Evolutionary conservation across 106 monocot genomes (phyloP), one percentile per base, ranked within the genome.

Genomic region (Iris macrosiphon): DNA sequence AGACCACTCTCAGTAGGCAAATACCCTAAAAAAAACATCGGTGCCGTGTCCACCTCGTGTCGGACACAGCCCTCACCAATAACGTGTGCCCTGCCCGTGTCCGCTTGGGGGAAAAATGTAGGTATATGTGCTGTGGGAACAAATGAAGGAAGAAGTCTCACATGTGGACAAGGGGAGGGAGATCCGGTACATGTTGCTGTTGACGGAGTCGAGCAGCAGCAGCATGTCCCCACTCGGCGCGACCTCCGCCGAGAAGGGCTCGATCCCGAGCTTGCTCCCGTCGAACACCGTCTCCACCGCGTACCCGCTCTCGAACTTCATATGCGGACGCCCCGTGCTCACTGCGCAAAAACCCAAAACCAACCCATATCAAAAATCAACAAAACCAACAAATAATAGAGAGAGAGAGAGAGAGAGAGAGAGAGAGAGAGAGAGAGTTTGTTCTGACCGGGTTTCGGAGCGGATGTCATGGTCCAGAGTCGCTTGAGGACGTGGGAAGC

Each of bases 231-330:
- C 96, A 7, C 55, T 60, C 35, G 77, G 86, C 10, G 75, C 52
- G 38, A 90, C 69, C 72, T 87, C 86, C 17, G 87, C 90, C 3
- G 90, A 48, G 55, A 72, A 76, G 1, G 96, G 96, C 64, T 98
- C 96, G 63, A 98, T 98, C 49, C 96, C 90, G n/a, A 90, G 86
- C 75, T 98, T 98, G 63, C 96, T 98, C 48, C 96, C 96, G 45
- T 98, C 96, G 40, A 98, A 98, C 35, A 98, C 96, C 1, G 96
- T 98, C 72, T 98, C 96, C 16, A 98, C 96, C 2, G 61, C 65
- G 49, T 98, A 98, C 44, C 96, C 96, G 53, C 80, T 78, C 78
- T 98, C 96, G 59, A 83, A 98, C 59, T 74, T 90, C 86, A 98
- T 76, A 72, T 80, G 78, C 4, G 85, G 68, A 13, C 96, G 75